Evolutionary conservation across 1,139 yeast genomes (phyloP).

Genomic region (Blastobotrys petasosporus): DNA sequence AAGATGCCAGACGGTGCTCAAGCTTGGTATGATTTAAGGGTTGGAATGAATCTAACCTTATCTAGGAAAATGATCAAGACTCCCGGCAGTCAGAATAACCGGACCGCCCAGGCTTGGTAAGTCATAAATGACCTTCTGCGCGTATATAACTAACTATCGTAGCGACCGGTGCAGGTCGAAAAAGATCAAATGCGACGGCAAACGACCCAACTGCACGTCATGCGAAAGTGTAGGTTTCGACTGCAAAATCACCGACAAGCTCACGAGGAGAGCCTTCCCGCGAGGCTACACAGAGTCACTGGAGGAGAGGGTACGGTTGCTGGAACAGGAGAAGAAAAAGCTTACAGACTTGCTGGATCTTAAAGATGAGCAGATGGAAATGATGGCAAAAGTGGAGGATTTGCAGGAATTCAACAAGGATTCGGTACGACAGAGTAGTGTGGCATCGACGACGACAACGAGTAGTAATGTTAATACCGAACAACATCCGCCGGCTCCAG

Average conservation of each 20-base stretch:
- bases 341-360: slow-evolving; percentile 50
- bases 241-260: slow-evolving; percentile 66
- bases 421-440: not conserved
- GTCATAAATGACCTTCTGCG: not conserved
- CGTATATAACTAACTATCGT: not conserved
- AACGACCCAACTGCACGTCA: slow-evolving; percentile 53
- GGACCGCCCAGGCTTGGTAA: slow-evolving; percentile 73
- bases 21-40: slow-evolving; percentile 29
- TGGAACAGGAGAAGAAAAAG: slow-evolving; percentile 53
- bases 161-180: slow-evolving; percentile 74
- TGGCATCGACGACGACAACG: no score
- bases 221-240: slow-evolving; percentile 65
- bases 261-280: slow-evolving; percentile 65
- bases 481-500: not conserved
- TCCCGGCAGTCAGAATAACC: slow-evolving; percentile 50
- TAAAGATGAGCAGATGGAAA: slow-evolving; percentile 54
- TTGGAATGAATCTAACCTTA: no score
- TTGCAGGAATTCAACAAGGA: slow-evolving; percentile 10
- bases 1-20: slow-evolving; percentile 34
- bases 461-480: not conserved
- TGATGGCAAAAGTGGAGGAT: slow-evolving; percentile 27
- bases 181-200: slow-evolving; percentile 69
- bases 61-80: slow-evolving; percentile 52
- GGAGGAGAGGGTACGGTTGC: slow-evolving; percentile 53
- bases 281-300: slow-evolving; percentile 71